These are phyloP conservation scores for Tilletia setariae DNA, from an alignment of 1,284 basidiomycete species.

Conservation along the genomic window DNA sequence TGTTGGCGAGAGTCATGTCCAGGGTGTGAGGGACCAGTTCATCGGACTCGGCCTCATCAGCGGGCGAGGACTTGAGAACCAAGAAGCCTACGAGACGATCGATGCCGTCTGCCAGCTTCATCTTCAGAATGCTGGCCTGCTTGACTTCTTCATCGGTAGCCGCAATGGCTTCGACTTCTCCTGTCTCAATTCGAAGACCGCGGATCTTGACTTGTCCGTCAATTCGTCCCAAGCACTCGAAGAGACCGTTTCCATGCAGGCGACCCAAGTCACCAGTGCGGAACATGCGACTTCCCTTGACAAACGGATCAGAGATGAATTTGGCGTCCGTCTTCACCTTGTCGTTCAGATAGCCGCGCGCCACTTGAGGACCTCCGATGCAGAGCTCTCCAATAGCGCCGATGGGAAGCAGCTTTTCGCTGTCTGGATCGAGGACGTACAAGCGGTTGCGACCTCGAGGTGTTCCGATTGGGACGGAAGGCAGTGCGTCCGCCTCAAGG, in stretches of 20 bases:
- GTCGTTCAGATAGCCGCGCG: constrained; percentile 11
- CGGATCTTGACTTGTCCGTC: too few relatives aligned
- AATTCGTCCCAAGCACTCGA: too few relatives aligned
- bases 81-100: too few relatives aligned
- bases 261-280: constrained; percentile 2
- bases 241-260: too few relatives aligned
- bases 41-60: too few relatives aligned
- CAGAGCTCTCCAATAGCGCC: constrained; percentile 1
- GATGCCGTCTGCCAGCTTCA: neutral
- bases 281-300: neutral
- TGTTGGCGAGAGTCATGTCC: too few relatives aligned
- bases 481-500: neutral
- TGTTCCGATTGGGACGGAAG: neutral
- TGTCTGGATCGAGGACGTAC: neutral
- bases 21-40: too few relatives aligned
- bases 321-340: constrained; percentile 1
- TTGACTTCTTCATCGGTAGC: neutral
- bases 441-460: neutral
- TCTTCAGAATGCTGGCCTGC: neutral
- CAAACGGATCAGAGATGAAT: neutral
- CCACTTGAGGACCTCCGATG: too few relatives aligned
- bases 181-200: constrained; percentile 6
- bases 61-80: too few relatives aligned
- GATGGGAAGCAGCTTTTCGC: neutral
- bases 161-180: neutral